These are phyloP conservation scores for Tolypocladium ophioglossoides DNA, from an alignment of 2,329 filamentous ascomycete species.

Conservation along the genomic window DNA sequence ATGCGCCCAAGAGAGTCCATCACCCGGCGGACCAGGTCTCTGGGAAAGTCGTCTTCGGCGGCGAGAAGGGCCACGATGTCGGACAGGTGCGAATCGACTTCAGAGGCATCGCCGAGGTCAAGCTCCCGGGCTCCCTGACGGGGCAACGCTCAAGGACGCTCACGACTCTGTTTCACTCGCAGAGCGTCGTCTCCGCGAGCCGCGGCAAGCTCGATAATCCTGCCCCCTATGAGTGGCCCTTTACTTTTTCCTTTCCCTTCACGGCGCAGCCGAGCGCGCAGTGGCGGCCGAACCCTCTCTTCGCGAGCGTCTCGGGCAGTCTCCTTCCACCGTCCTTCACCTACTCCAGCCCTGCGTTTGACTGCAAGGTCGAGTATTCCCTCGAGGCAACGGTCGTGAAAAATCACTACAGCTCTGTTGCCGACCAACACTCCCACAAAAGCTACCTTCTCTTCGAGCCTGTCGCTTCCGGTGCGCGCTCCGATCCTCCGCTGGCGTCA, in stretches of 20 bases:
- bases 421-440: not conserved
- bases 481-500: not conserved
- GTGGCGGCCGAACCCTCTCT: not conserved
- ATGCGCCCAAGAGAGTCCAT: not conserved
- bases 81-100: not conserved
- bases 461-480: not conserved
- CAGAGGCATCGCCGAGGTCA: not conserved
- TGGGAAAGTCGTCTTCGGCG: not conserved
- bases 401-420: not conserved
- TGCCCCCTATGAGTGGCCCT: not conserved
- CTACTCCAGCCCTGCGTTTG: not conserved
- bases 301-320: not conserved
- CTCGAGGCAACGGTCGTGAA: not conserved
- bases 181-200: not conserved
- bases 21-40: not conserved
- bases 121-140: not conserved
- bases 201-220: not conserved
- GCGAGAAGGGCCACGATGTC: not conserved
- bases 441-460: not conserved
- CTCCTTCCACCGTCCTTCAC: not conserved
- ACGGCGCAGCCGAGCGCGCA: not conserved
- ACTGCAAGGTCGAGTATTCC: not conserved
- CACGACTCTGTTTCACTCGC: not conserved
- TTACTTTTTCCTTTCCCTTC: not conserved
- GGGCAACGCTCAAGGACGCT: not conserved